Base-by-base conservation (phyloP, 352 stramenopile species). In the Phytophthora nicotianae region DNA sequence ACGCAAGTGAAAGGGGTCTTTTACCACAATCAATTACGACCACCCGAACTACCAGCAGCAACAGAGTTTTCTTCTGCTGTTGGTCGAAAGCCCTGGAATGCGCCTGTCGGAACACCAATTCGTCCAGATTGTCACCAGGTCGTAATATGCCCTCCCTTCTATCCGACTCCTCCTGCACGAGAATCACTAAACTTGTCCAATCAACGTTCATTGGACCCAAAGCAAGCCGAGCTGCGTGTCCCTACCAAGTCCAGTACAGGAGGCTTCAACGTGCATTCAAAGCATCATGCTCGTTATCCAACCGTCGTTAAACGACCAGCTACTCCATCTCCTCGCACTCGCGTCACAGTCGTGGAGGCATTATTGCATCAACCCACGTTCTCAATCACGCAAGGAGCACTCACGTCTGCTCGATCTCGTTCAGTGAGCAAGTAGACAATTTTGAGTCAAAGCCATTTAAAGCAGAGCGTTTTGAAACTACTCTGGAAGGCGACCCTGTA, bases 281-380 rank as follows among this genome's bases (percentile, higher is more conserved):
- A 32, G 20, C 43, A 50, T 24, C 50, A 10, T 13, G 46, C 38
- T 6, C 47, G 54, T 8, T 54, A 40, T 51, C 49, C 50, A 3
- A 38, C 56, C 13, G 5, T 35, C 5, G 21, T 58, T 19, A 70
- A 70, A 23, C 48, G 49, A 19, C 38, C 38, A 26, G 11, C 50
- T 46, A 54, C 35, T 47, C 60, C 51, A 29, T 75, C 67, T 4
- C 57, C 62, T 24, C 50, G 63, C 33, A 68, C 47, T 46, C 66
- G 62, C 8, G 21, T 65, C 13, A 55, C 52, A 13, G 58, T 68
- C 4, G 50, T 71, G 10, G 58, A 75, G n/a, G 54, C 67, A 37
- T 52, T 79, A 43, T 47, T 79, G 48, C 67, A 75, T 17, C 50
- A 54, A 17, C 66, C 66, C 4, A 66, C 66, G 4, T 78, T 65